A percentile compares a stretch with the other conserved stretches of the same genome.
These are phyloP conservation scores for Pseudoscleropodium purum DNA, from an alignment of 225 moss, liverwort and hornwort species.

Conservation along the genomic window DNA sequence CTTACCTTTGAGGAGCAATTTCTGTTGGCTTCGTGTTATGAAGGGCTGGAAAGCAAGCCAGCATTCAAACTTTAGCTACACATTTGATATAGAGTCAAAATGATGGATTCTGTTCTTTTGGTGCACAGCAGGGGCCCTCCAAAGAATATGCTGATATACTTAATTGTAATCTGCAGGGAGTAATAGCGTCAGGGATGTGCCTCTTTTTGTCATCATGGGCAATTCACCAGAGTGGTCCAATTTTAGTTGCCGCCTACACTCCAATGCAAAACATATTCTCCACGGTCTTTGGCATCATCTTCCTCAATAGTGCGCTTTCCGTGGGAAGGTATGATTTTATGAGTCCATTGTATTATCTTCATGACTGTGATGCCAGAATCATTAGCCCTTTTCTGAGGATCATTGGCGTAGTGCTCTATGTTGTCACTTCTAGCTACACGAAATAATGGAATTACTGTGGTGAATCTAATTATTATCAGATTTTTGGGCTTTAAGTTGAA, in stretches of 20 bases:
- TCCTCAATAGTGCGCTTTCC: constrained; percentile 45
- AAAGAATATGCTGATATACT: neutral
- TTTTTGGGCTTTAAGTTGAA: neutral
- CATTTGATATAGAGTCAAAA: neutral
- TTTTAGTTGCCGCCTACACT: constrained; percentile 52
- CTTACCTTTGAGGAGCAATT: neutral
- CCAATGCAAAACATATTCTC: constrained; percentile 41
- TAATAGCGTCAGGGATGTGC: constrained; percentile 49
- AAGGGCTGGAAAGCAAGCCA: neutral
- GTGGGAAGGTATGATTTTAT: constrained; percentile 42
- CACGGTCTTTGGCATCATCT: constrained; percentile 23
- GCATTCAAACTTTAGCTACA: neutral
- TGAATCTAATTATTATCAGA: neutral
- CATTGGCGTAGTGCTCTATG: neutral
- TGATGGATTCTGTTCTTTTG: neutral
- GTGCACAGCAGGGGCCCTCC: neutral
- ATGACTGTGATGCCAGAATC: neutral
- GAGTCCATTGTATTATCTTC: neutral
- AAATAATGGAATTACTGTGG: neutral
- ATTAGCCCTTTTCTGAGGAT: neutral
- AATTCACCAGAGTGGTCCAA: constrained; percentile 53
- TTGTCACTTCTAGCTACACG: neutral
- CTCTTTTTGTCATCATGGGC: constrained; percentile 53
- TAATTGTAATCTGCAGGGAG: constrained; percentile 28
- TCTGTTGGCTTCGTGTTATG: neutral